Conservation (phyloP, 352 stramenopile genomes). For the Globisporangium viniferum region DNA sequence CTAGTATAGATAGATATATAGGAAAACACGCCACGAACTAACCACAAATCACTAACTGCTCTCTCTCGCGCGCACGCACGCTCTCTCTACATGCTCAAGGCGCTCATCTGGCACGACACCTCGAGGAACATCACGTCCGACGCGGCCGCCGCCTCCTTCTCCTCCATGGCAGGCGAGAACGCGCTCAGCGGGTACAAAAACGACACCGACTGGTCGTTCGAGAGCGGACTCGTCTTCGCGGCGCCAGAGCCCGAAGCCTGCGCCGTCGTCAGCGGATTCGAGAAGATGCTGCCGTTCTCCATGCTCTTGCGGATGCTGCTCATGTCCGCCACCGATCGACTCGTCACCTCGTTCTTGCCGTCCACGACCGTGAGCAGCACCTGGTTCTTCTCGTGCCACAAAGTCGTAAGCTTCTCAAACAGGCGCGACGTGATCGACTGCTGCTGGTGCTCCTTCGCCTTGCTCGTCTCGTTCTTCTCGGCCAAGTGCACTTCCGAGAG, state of each 20-base stretch:
- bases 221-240: constrained; percentile 26
- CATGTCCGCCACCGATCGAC: constrained; percentile 78
- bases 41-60: constrained; percentile 8
- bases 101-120: constrained; percentile 75
- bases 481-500: constrained; percentile 20
- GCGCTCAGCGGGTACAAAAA: constrained; percentile 86
- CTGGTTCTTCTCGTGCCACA: constrained; percentile 87
- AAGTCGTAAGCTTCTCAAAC: constrained; percentile 73
- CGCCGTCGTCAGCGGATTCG: constrained; percentile 35
- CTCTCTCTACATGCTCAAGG: constrained; percentile 26
- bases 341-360: constrained; percentile 66
- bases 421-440: constrained; percentile 60
- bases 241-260: constrained; percentile 1
- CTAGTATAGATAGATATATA: constrained; percentile 16
- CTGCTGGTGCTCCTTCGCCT: neutral
- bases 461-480: constrained; percentile 6
- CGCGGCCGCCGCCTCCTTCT: constrained; percentile 17
- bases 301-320: constrained; percentile 74
- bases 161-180: constrained; percentile 54
- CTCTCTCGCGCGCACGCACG: neutral
- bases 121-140: constrained; percentile 73
- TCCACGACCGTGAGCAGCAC: constrained; percentile 73
- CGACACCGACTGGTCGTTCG: constrained; percentile 67
- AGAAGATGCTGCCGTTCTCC: constrained; percentile 63
- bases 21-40: constrained; percentile 9